Conservation (phyloP, 331 rosid species). For the Cydonia oblonga region DNA sequence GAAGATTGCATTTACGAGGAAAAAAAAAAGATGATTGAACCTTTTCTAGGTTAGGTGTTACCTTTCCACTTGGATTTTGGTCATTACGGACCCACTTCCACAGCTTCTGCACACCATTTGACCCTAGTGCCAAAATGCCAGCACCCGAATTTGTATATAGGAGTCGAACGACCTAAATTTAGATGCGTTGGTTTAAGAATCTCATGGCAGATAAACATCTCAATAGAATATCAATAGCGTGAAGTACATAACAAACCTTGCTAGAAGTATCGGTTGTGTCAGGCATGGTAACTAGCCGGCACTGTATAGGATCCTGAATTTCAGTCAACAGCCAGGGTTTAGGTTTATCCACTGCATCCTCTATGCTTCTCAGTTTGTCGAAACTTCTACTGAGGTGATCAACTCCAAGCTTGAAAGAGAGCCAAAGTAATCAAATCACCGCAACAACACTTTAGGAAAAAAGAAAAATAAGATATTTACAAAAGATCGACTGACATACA, state of each 20-base stretch:
- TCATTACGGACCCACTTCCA: slow-evolving; percentile 85
- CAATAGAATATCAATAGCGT: slow-evolving; percentile 1
- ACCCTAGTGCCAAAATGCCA: slow-evolving; percentile 83
- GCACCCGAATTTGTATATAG: slow-evolving; percentile 64
- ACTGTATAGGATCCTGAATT: slow-evolving; percentile 65
- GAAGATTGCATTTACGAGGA: not conserved
- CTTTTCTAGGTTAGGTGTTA: slow-evolving; percentile 10
- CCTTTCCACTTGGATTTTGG: slow-evolving; percentile 67
- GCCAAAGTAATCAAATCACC: slow-evolving; percentile 25
- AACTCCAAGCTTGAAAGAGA: slow-evolving; percentile 48
- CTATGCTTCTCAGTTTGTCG: slow-evolving; percentile 52
- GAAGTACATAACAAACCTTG: slow-evolving; percentile 44
- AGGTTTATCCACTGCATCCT: slow-evolving; percentile 50
- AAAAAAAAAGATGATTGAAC: not conserved
- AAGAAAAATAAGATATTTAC: not conserved
- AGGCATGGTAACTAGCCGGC: slow-evolving; percentile 69
- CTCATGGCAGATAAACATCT: slow-evolving; percentile 4
- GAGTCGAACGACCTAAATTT: slow-evolving; percentile 61
- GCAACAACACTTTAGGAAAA: not conserved
- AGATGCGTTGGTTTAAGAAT: slow-evolving; percentile 3
- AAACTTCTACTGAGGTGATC: slow-evolving; percentile 40
- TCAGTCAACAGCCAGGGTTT: slow-evolving; percentile 76
- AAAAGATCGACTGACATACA: slow-evolving; percentile 31
- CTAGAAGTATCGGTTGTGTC: slow-evolving; percentile 54
- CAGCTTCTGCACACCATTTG: slow-evolving; percentile 72